These are phyloP conservation scores for Rhynchosporium secalis DNA, from an alignment of 2,329 filamentous ascomycete species.

Conservation along the genomic window DNA sequence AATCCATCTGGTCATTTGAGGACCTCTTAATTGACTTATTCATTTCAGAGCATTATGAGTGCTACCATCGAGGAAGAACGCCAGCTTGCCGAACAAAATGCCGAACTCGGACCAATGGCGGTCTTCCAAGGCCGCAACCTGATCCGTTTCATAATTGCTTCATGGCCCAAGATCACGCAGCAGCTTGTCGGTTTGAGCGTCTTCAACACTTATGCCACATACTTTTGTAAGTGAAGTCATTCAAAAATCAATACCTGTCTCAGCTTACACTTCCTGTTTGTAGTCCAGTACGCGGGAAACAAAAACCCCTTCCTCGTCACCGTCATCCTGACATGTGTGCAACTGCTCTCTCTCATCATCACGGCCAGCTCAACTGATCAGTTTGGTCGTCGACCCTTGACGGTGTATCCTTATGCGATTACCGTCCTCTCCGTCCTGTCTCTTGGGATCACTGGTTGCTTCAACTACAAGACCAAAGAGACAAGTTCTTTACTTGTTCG, in stretches of 20 bases:
- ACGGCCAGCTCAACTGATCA: slow-evolving; percentile 42
- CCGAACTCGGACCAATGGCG: slow-evolving; percentile 36
- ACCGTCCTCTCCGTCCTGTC: slow-evolving; percentile 42
- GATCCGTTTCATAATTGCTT: slow-evolving; percentile 37
- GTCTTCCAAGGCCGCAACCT: slow-evolving; percentile 40
- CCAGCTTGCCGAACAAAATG: slow-evolving; percentile 30
- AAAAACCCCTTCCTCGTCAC: slow-evolving; percentile 46
- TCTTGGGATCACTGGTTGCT: slow-evolving; percentile 45
- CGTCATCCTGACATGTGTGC: slow-evolving; percentile 45
- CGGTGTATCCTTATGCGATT: slow-evolving; percentile 44
- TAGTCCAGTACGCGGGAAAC: slow-evolving; percentile 45
- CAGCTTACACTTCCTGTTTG: not conserved
- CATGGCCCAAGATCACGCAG: slow-evolving; percentile 33
- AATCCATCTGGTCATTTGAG: not conserved
- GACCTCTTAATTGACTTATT: not conserved
- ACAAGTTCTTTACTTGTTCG: slow-evolving; percentile 43
- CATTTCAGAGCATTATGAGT: slow-evolving; percentile 23
- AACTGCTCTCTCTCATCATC: slow-evolving; percentile 45
- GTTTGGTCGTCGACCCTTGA: slow-evolving; percentile 43
- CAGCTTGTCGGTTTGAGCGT: slow-evolving; percentile 30
- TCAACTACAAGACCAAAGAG: slow-evolving; percentile 41
- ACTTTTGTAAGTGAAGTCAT: slow-evolving; percentile 18
- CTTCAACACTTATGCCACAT: slow-evolving; percentile 29
- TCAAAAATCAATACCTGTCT: not conserved
- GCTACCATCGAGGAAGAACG: slow-evolving; percentile 35